phyloP scores from a whole-genome alignment of 306 rosid species.

The Parietaria judaica region DNA sequence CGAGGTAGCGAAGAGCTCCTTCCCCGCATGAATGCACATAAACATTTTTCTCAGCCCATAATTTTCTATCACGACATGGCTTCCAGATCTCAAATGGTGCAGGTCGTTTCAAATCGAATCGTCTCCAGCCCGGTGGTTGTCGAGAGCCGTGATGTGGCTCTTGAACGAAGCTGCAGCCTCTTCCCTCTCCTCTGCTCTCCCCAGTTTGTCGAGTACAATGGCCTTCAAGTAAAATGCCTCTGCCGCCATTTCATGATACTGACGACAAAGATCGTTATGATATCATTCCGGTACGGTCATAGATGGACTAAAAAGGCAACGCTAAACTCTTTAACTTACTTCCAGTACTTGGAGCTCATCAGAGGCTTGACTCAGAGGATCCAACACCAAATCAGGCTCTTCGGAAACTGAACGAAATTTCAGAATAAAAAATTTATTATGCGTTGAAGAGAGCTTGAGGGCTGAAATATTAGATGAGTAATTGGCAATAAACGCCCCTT shows the following conservation, averaged over 20 bases:
- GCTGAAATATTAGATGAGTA: neutral
- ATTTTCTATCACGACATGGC: too few relatives aligned
- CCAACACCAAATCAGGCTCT: constrained; percentile 48
- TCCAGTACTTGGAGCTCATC: constrained; percentile 76
- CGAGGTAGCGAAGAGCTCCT: too few relatives aligned
- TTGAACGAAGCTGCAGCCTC: constrained; percentile 72
- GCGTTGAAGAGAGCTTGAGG: neutral
- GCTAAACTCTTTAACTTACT: constrained; percentile 32
- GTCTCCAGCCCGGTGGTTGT: constrained; percentile 39
- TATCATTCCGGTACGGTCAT: neutral
- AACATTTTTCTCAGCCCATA: too few relatives aligned
- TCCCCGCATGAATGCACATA: too few relatives aligned
- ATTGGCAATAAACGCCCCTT: too few relatives aligned
- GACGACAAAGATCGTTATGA: constrained; percentile 19
- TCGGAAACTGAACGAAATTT: constrained; percentile 40
- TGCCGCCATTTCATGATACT: constrained; percentile 90
- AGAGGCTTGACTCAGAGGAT: constrained; percentile 75
- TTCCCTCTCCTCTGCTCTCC: constrained; percentile 61
- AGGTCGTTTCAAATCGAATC: constrained; percentile 15
- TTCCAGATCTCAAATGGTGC: neutral
- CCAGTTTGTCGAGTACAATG: constrained; percentile 67
- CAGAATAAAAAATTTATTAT: constrained; percentile 10
- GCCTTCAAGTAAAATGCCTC: constrained; percentile 96
- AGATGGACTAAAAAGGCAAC: neutral
- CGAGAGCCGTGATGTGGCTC: constrained; percentile 58